Base-by-base conservation (phyloP, 2,329 filamentous ascomycete genomes). In the Tolypocladium album region DNA sequence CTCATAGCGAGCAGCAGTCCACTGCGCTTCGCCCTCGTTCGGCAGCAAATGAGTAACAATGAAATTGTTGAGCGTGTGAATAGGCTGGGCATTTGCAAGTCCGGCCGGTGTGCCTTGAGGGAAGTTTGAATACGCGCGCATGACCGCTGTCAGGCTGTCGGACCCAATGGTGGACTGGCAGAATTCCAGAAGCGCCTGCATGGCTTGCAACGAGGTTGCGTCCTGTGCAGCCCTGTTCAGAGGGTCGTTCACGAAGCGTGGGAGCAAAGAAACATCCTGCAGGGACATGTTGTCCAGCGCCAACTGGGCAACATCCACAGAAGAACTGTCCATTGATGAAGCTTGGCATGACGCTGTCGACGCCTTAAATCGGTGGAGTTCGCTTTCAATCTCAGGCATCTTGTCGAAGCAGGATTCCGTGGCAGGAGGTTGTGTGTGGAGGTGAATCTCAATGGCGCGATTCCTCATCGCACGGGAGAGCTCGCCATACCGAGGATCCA, bases 401-500 rank as follows among this genome's bases (percentile, higher is more conserved):
- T 69, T 74, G n/a, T 69, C 68, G n/a, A 74, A 67, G 66, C 72
- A 75, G 3, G 65, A 58, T 2, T 71, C 68, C 1, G 65, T 63
- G 13, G 50, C 62, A 1, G 75, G 72, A 1, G 74, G 73, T 5
- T 75, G 69, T 8, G 72, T 72, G 63, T 86, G 79, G 55, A 99
- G 78, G 68, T 87, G 94, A 12, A 99, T 88, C 73, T 99, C 95
- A 34, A 97, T 82, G 56, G 92, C 92, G 71, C 94, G 85, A 74
- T 99, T 99, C 60, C 95, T 83, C 94, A 99, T 99, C 0, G 94
- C 94, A 63, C 94, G 84, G 4, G 94, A 99, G 11, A 99, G 79
- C 72, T 99, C 94, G 22, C 94, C 95, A 71, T 96, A 90, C 57
- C 88, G 85, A 55, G 94, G 87, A 71, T 99, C 93, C 78, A 96